These are phyloP conservation scores for Celoporthe dispersa DNA, from an alignment of 2,329 filamentous ascomycete genomes.

Conservation along the genomic window DNA sequence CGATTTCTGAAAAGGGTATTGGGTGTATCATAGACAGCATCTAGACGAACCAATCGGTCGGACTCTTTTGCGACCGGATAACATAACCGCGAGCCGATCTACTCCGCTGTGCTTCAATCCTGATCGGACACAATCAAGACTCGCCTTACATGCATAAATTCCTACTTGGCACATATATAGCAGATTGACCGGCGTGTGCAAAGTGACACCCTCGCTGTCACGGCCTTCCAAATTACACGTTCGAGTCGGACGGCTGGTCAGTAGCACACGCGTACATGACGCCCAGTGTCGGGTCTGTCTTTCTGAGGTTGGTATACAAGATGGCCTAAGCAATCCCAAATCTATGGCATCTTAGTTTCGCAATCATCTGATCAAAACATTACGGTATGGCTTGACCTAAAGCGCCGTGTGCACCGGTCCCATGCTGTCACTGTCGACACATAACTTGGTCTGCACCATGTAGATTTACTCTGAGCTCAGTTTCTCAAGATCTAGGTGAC, in stretches of 20 bases:
- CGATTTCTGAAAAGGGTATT: background rate
- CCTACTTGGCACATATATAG: background rate
- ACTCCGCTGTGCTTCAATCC: too few species aligned
- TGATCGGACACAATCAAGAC: background rate
- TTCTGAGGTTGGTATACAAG: background rate
- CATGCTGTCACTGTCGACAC: background rate
- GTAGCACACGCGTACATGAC: background rate
- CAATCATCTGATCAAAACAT: background rate
- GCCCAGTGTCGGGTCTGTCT: background rate
- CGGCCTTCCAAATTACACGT: background rate
- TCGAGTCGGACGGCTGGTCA: background rate
- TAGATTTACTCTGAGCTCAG: background rate
- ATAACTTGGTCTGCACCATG: background rate
- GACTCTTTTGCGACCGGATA: background rate
- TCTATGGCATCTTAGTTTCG: background rate
- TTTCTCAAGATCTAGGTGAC: background rate
- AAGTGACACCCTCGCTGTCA: background rate
- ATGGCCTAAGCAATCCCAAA: background rate
- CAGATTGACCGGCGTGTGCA: background rate
- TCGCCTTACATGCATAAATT: background rate
- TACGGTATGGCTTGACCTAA: background rate
- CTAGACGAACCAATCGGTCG: slow-evolving; percentile 19
- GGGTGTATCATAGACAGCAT: slow-evolving; percentile 29
- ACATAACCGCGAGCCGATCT: background rate
- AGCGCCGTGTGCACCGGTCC: background rate